phyloP scores from a whole-genome alignment of 2,329 filamentous ascomycete species.

The Mycocentrospora acerina region DNA sequence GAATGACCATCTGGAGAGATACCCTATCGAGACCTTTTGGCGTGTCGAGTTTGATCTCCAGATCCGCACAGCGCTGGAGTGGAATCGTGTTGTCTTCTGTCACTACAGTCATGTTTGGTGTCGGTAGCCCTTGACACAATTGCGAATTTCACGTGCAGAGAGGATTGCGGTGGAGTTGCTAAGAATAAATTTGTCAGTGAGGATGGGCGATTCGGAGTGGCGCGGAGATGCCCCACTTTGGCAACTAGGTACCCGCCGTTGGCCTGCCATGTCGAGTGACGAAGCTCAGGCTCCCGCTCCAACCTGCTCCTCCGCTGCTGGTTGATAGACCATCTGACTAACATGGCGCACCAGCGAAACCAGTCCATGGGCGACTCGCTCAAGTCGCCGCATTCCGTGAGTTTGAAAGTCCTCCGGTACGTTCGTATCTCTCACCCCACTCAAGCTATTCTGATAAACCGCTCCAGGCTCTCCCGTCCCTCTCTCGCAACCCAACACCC shows the following conservation, averaged over 20 bases:
- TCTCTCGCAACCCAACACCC: constrained; percentile 72
- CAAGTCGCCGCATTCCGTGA: constrained; percentile 70
- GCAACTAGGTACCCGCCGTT: no score
- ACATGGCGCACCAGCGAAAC: constrained; percentile 44
- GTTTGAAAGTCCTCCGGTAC: constrained; percentile 82
- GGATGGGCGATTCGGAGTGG: background rate
- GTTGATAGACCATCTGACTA: no score
- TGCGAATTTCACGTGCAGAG: no score
- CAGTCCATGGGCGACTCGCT: constrained; percentile 42
- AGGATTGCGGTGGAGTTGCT: no score
- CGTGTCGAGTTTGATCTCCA: constrained; percentile 51
- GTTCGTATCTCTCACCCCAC: constrained; percentile 54
- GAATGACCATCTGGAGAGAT: background rate
- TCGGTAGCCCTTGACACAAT: no score
- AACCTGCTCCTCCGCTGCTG: constrained; percentile 6
- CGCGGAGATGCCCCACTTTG: constrained; percentile 9
- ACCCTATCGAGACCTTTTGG: constrained; percentile 49
- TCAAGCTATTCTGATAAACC: background rate
- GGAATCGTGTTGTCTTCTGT: constrained; percentile 21
- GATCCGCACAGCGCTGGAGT: constrained; percentile 45
- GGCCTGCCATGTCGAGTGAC: constrained; percentile 1
- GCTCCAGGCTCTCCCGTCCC: constrained; percentile 73
- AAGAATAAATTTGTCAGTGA: no score
- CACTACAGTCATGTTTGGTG: constrained; percentile 5
- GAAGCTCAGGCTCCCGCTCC: constrained; percentile 1